Percentiles rank a stretch among this genome's conserved stretches.
Evolutionary conservation across 495 filamentous ascomycete species (phyloP).

Genomic region (Penicillium arizonense): DNA sequence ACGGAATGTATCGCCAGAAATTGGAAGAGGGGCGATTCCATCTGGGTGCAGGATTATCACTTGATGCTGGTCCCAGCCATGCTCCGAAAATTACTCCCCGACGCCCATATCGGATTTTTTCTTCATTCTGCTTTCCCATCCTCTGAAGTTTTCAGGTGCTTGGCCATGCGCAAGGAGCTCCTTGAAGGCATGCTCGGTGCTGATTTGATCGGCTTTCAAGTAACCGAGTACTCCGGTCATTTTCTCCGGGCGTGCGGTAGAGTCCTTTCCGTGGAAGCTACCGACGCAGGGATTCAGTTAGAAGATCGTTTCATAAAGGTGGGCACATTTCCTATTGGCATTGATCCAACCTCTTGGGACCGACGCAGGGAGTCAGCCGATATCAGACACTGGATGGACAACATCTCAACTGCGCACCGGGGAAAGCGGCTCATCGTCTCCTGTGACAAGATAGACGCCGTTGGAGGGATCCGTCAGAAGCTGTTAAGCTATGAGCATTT

Average conservation of each 20-base stretch:
- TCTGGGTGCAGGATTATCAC: constrained; percentile 96
- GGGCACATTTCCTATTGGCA: constrained; percentile 62
- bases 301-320: constrained; percentile 91
- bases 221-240: constrained; percentile 85
- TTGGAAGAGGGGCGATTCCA: constrained; percentile 86
- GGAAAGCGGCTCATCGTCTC: constrained; percentile 89
- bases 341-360: constrained; percentile 75
- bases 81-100: constrained; percentile 79
- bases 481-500: constrained; percentile 92
- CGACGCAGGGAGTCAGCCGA: constrained; percentile 66
- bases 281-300: constrained; percentile 81
- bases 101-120: constrained; percentile 93
- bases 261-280: constrained; percentile 81
- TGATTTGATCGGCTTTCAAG: constrained; percentile 92
- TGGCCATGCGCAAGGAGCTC: constrained; percentile 78
- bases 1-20: constrained; percentile 83
- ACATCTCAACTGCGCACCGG: constrained; percentile 73
- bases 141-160: constrained; percentile 88
- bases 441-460: constrained; percentile 87
- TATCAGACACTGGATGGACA: constrained; percentile 72
- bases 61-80: constrained; percentile 84
- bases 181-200: constrained; percentile 89
- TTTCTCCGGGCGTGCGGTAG: constrained; percentile 93
- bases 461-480: constrained; percentile 89
- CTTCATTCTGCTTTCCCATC: constrained; percentile 93